Evolutionary conservation across 768 basidiomycete species (phyloP).

Genomic region (Auricularia sp.): DNA sequence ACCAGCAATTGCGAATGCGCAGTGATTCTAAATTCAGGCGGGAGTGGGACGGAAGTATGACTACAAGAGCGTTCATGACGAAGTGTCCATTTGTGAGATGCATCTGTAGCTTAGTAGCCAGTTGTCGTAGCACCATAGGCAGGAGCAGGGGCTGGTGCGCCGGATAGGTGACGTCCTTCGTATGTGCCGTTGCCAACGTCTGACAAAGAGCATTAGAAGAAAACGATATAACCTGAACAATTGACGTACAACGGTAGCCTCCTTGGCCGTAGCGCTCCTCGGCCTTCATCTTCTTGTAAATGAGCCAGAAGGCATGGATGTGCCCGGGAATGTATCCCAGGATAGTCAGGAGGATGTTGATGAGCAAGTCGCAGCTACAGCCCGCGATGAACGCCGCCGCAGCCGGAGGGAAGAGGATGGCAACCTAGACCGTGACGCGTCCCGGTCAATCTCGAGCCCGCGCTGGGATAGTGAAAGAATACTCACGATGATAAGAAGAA

Average conservation of each 20-base stretch:
- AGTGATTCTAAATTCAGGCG: too few species aligned
- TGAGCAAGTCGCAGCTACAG: constrained; percentile 78
- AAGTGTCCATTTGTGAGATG: too few species aligned
- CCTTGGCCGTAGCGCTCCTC: constrained; percentile 73
- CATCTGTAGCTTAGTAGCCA: background rate
- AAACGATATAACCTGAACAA: background rate
- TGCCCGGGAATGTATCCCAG: background rate
- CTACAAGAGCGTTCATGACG: too few species aligned
- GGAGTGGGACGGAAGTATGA: too few species aligned
- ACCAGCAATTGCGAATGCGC: too few species aligned
- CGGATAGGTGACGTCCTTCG: constrained; percentile 13
- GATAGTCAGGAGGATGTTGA: constrained; percentile 70
- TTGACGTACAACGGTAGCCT: constrained; percentile 63
- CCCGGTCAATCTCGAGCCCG: background rate
- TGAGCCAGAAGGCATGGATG: constrained; percentile 76
- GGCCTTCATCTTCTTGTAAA: constrained; percentile 83
- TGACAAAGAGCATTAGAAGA: constrained; percentile 8
- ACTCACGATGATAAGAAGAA: constrained; percentile 66
- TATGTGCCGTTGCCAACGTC: constrained; percentile 32
- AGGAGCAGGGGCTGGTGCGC: background rate
- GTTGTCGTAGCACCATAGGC: background rate
- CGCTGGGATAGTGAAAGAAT: background rate
- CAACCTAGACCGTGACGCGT: constrained; percentile 35
- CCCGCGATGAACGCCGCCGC: constrained; percentile 70
- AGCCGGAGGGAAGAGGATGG: constrained; percentile 75